These are phyloP conservation scores for Ophiostoma sp. DNA, from an alignment of 2,329 filamentous ascomycete species.

Conservation along the genomic window DNA sequence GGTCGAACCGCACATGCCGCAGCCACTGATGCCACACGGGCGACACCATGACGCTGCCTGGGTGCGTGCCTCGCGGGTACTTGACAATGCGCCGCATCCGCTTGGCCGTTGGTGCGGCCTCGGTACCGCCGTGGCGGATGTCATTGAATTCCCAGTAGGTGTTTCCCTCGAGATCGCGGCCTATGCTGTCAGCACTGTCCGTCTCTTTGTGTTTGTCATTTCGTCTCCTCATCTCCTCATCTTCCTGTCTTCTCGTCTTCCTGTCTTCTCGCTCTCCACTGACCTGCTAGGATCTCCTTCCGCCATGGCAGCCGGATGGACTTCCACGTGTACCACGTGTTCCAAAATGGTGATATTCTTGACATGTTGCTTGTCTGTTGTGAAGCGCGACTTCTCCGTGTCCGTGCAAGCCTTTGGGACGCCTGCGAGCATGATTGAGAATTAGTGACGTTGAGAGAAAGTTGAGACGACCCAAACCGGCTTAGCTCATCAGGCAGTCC, in stretches of 20 bases:
- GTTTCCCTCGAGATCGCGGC: constrained; percentile 59
- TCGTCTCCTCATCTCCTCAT: neutral
- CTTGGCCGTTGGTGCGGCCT: constrained; percentile 27
- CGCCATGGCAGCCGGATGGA: constrained; percentile 58
- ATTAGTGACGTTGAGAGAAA: neutral
- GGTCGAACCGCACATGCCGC: constrained; percentile 50
- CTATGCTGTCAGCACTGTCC: constrained; percentile 34
- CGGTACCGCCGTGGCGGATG: constrained; percentile 35
- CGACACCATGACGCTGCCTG: constrained; percentile 51
- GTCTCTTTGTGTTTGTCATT: neutral
- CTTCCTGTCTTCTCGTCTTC: neutral
- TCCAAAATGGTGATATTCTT: constrained; percentile 32
- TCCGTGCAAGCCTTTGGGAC: neutral
- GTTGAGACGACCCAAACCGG: constrained; percentile 12
- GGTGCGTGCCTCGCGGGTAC: constrained; percentile 50
- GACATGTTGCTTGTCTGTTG: neutral
- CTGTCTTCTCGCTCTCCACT: neutral
- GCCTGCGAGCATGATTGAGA: neutral
- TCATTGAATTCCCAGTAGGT: constrained; percentile 65
- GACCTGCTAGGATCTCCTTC: constrained; percentile 57
- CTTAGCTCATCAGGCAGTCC: neutral
- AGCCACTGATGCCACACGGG: constrained; percentile 67
- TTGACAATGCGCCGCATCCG: constrained; percentile 58
- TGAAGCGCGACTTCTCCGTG: neutral
- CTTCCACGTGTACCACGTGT: constrained; percentile 58